These are phyloP conservation scores for Raphanus sativus DNA, from an alignment of 345 rosid species.

Conservation along the genomic window DNA sequence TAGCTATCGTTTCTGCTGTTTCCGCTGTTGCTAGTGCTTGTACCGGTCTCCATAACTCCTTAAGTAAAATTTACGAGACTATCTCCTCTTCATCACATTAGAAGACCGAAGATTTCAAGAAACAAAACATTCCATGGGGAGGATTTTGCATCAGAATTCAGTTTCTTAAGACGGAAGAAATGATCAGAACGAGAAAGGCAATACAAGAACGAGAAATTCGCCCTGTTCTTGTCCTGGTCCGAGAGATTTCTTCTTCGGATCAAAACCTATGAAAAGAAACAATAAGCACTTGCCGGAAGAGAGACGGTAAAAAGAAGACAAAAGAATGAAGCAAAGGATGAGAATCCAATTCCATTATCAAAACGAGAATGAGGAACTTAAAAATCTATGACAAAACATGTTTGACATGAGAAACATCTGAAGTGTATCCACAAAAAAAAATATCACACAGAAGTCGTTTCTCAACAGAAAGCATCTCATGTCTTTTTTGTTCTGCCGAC, in stretches of 20 bases:
- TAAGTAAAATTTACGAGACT: constrained; percentile 28
- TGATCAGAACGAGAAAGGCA: constrained; percentile 2
- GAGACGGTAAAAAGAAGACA: constrained; percentile 19
- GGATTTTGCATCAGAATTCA: not conserved
- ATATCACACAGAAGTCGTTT: constrained; percentile 36
- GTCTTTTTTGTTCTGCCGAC: constrained; percentile 7
- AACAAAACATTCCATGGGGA: constrained; percentile 4
- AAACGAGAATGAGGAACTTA: constrained; percentile 9
- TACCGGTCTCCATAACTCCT: constrained; percentile 61
- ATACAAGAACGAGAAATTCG: constrained; percentile 3
- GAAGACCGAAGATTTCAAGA: constrained; percentile 16
- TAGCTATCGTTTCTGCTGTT: constrained; percentile 36
- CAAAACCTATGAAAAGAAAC: constrained; percentile 26
- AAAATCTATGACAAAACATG: constrained; percentile 11
- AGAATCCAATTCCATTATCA: constrained; percentile 25
- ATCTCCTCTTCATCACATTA: constrained; percentile 51
- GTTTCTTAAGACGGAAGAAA: not conserved
- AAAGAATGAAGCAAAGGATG: constrained; percentile 29
- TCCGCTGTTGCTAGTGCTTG: constrained; percentile 24
- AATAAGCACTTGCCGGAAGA: constrained; percentile 12
- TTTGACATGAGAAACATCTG: constrained; percentile 31
- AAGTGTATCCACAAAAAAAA: not conserved
- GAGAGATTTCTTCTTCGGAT: constrained; percentile 15
- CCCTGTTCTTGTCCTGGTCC: not conserved
- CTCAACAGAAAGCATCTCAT: constrained; percentile 39